Conservation (phyloP, 352 stramenopile genomes). For the Stramenopiles sp. region DNA sequence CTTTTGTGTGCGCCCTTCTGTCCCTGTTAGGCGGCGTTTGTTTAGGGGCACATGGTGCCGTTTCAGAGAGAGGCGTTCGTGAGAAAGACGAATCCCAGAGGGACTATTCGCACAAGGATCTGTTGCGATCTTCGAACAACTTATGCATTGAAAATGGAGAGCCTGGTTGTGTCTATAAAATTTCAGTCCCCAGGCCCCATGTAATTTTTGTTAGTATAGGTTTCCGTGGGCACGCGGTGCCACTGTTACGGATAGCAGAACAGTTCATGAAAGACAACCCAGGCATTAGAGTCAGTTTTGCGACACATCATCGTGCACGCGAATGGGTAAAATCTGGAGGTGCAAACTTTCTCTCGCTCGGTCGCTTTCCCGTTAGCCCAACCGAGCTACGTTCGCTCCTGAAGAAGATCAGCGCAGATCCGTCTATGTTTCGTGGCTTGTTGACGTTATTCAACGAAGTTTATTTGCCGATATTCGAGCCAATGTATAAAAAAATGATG, state of each 20-base stretch:
- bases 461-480: slow-evolving; percentile 43
- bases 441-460: slow-evolving; percentile 62
- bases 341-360: slow-evolving; percentile 43
- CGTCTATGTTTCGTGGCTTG: slow-evolving; percentile 54
- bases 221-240: slow-evolving; percentile 49
- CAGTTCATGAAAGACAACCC: slow-evolving; percentile 43
- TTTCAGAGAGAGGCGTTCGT: no score
- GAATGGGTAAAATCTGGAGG: slow-evolving; percentile 40
- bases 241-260: slow-evolving; percentile 44
- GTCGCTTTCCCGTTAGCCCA: slow-evolving; percentile 43
- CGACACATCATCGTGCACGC: slow-evolving; percentile 48
- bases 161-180: no score
- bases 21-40: no score
- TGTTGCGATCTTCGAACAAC: no score
- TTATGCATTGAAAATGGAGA: no score
- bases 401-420: slow-evolving; percentile 48
- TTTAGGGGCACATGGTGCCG: no score
- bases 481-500: slow-evolving; percentile 50
- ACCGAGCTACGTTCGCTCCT: slow-evolving; percentile 44
- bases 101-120: no score
- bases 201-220: slow-evolving; percentile 55
- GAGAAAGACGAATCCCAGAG: no score
- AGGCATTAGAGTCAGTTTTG: slow-evolving; percentile 51
- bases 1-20: no score
- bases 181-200: no score